Conservation (phyloP, 2,329 filamentous ascomycete genomes). For the Cladosporium velox region DNA sequence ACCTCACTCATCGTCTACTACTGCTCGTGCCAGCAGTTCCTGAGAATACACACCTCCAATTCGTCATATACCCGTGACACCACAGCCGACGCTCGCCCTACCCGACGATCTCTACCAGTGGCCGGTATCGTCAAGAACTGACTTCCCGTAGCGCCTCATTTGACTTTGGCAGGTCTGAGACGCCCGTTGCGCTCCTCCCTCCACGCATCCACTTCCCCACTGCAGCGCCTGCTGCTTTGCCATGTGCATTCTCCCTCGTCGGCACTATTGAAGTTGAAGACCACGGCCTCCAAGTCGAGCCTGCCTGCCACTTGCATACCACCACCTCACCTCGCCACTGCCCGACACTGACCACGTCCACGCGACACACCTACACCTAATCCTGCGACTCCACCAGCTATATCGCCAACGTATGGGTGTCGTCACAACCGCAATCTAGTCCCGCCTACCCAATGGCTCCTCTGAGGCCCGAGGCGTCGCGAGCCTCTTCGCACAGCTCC, state of each 20-base stretch:
- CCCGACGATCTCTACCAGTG: slow-evolving; percentile 1
- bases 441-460: slow-evolving; percentile 16
- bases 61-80: background rate
- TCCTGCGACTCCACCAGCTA: background rate
- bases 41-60: background rate
- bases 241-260: background rate
- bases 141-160: slow-evolving; percentile 4
- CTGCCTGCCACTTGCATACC: background rate
- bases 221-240: background rate
- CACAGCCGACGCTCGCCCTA: background rate
- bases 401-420: slow-evolving; percentile 9
- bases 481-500: slow-evolving; percentile 24
- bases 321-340: slow-evolving; percentile 1
- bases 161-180: slow-evolving; percentile 8
- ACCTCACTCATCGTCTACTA: background rate
- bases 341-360: background rate
- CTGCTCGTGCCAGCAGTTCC: slow-evolving; percentile 4
- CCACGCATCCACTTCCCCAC: slow-evolving; percentile 13
- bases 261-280: background rate
- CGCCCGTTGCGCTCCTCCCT: slow-evolving; percentile 9
- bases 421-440: background rate
- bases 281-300: background rate
- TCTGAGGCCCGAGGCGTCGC: slow-evolving; percentile 15
- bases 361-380: slow-evolving; percentile 6
- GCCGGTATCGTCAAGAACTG: slow-evolving; percentile 12